Conservation (phyloP, 257 asterid species). For the Penstemon eatonii region DNA sequence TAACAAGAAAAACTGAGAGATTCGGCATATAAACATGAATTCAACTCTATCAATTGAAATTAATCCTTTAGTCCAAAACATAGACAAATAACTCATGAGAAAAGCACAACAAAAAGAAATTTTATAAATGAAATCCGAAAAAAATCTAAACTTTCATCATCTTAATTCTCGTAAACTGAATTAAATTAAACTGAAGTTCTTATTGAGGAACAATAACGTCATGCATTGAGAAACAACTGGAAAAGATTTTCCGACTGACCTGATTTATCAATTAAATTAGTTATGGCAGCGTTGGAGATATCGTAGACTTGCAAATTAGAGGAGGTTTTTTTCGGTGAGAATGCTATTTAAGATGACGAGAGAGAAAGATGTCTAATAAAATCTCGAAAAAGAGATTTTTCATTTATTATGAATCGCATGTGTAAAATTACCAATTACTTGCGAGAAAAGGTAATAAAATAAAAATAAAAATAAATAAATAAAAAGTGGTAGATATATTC, state of each 20-base stretch:
- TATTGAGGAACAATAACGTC: too few species aligned
- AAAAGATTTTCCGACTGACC: constrained; percentile 13
- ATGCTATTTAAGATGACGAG: neutral
- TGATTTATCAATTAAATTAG: constrained; percentile 16
- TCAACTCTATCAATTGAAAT: neutral
- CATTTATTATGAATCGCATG: neutral
- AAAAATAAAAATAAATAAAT: too few species aligned
- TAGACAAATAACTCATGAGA: too few species aligned
- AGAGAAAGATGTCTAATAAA: neutral
- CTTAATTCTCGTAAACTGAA: neutral
- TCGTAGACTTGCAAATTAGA: constrained; percentile 2
- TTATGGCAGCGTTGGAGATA: neutral
- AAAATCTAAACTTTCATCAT: neutral
- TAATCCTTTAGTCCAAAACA: neutral
- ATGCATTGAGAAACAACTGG: constrained; percentile 10
- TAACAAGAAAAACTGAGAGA: neutral
- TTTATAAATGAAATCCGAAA: too few species aligned
- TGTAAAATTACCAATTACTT: neutral
- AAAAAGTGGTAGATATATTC: too few species aligned
- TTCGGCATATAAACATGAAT: constrained; percentile 6
- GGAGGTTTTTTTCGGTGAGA: neutral
- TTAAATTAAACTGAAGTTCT: too few species aligned
- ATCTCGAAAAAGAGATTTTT: neutral
- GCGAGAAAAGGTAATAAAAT: neutral
- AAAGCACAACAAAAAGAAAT: too few species aligned